phyloP scores from a whole-genome alignment of 106 monocot genomes.

The Hemerocallis citrina region DNA sequence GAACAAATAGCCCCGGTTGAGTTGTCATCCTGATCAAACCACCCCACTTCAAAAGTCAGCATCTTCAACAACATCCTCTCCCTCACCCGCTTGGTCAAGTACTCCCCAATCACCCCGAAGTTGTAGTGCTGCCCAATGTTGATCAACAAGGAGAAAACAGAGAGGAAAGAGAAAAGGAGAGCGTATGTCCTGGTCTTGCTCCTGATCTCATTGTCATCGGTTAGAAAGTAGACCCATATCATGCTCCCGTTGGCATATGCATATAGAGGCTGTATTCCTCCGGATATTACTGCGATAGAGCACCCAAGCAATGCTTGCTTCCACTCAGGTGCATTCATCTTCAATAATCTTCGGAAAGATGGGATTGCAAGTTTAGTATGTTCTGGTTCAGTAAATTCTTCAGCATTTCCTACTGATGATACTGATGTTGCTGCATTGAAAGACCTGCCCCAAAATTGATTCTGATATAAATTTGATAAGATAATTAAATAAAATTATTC shows the following conservation, averaged over 20 bases:
- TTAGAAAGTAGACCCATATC: constrained; percentile 43
- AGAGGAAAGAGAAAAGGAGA: constrained; percentile 20
- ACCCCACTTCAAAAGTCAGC: constrained; percentile 53
- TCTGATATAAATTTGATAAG: too few species aligned
- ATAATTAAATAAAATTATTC: too few species aligned
- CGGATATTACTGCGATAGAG: constrained; percentile 18
- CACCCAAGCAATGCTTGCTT: constrained; percentile 29
- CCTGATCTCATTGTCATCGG: constrained; percentile 41
- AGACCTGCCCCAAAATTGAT: too few species aligned
- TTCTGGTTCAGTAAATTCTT: not conserved
- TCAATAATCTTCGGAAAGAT: constrained; percentile 31
- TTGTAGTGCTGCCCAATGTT: constrained; percentile 58
- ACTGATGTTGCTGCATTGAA: not conserved
- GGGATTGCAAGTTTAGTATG: constrained; percentile 17
- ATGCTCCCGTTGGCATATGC: constrained; percentile 35
- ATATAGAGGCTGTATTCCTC: constrained; percentile 39
- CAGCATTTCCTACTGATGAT: not conserved
- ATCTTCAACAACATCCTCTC: constrained; percentile 56
- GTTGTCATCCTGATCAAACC: constrained; percentile 67
- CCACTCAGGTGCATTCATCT: constrained; percentile 53
- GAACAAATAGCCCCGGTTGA: constrained; percentile 56
- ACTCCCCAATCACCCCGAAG: constrained; percentile 56
- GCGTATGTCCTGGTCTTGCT: constrained; percentile 28
- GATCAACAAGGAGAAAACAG: constrained; percentile 29
- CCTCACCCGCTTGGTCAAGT: constrained; percentile 44